These are phyloP conservation scores for Avena atlantica DNA, from an alignment of 176 grass and related monocot species.

Conservation along the genomic window DNA sequence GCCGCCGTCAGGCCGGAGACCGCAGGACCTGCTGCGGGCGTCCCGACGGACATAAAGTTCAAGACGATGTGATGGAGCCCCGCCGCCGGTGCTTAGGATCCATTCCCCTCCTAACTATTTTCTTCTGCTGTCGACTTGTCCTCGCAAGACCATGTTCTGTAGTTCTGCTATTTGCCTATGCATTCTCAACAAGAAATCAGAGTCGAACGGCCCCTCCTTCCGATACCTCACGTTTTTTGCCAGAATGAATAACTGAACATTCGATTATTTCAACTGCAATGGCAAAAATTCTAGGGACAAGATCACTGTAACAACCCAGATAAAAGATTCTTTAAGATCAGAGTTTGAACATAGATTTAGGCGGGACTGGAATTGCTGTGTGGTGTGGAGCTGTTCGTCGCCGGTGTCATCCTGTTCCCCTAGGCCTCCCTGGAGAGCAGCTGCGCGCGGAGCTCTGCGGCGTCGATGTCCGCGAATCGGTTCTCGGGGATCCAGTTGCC, in stretches of 20 bases:
- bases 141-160: neutral
- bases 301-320: neutral
- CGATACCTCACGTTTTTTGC: neutral
- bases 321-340: neutral
- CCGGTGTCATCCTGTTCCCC: neutral
- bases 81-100: neutral
- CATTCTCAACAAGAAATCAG: neutral
- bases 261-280: neutral
- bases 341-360: neutral
- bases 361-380: neutral
- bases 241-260: neutral
- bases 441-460: conserved; percentile 54
- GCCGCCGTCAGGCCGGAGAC: neutral
- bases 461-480: conserved; percentile 53
- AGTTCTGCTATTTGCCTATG: neutral
- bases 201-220: neutral
- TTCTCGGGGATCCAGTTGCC: conserved; percentile 62
- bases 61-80: neutral
- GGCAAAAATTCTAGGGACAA: neutral
- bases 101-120: neutral
- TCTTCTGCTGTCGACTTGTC: neutral
- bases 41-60: conserved; percentile 32
- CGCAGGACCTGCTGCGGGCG: neutral
- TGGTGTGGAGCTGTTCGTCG: neutral
- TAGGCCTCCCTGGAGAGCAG: conserved; percentile 45